phyloP scores from a whole-genome alignment of 352 stramenopile genomes.

The Phytophthora agathidicida region DNA sequence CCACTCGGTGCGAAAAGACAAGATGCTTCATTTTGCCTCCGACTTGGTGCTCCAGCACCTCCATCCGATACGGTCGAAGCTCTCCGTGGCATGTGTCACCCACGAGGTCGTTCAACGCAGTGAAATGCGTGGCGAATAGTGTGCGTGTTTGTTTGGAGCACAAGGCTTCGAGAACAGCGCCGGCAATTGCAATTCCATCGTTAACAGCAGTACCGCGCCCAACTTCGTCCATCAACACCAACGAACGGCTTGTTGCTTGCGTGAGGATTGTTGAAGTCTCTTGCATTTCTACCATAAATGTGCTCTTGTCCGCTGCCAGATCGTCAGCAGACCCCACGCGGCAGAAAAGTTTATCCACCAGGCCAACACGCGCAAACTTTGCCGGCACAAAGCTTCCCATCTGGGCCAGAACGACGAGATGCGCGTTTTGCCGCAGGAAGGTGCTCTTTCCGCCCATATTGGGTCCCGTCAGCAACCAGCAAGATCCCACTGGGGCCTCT shows the following conservation, averaged over 20 bases:
- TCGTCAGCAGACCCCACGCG: conserved; percentile 85
- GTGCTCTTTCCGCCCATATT: conserved; percentile 92
- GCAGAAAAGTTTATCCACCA: conserved; percentile 86
- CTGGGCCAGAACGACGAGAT: conserved; percentile 81
- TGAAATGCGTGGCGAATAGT: conserved; percentile 90
- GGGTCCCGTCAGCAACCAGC: conserved; percentile 85
- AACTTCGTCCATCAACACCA: conserved; percentile 91
- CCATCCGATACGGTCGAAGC: conserved; percentile 72
- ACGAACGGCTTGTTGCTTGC: conserved; percentile 70
- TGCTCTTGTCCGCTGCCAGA: conserved; percentile 78
- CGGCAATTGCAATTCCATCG: conserved; percentile 83
- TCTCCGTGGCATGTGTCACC: conserved; percentile 32
- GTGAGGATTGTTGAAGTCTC: conserved; percentile 81
- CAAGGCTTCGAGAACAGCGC: conserved; percentile 76
- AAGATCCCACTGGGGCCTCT: conserved; percentile 33
- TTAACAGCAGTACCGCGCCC: conserved; percentile 80
- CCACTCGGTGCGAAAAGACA: conserved; percentile 82
- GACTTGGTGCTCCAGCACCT: conserved; percentile 53
- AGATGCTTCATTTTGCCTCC: conserved; percentile 38
- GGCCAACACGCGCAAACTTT: conserved; percentile 63
- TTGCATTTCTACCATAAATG: conserved; percentile 91
- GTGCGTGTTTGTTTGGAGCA: conserved; percentile 60
- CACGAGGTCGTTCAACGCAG: conserved; percentile 56
- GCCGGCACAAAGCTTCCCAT: conserved; percentile 86
- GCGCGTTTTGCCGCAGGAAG: conserved; percentile 80